Percentiles rank a stretch among this genome's conserved stretches.
Conservation (phyloP, 225 moss, liverwort and hornwort species). For the Pleurozium schreberi region DNA sequence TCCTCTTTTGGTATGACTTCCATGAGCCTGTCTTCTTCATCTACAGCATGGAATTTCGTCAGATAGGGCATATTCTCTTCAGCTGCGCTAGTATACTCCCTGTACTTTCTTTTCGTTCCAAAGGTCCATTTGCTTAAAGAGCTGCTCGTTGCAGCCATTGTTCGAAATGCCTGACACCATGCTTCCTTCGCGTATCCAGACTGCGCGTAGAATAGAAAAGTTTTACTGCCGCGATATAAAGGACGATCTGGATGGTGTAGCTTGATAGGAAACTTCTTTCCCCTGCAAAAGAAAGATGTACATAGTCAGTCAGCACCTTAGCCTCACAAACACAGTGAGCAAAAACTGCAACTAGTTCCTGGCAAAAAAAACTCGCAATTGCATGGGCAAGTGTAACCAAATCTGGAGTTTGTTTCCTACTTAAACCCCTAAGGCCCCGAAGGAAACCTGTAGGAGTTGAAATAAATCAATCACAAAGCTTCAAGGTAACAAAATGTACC, state of each 20-base stretch:
- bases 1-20: slow-evolving; percentile 20
- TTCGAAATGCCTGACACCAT: slow-evolving; percentile 52
- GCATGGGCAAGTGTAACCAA: not conserved
- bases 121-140: slow-evolving; percentile 16
- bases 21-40: not conserved
- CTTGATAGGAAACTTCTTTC: slow-evolving; percentile 45
- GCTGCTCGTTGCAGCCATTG: slow-evolving; percentile 9
- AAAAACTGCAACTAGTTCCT: not conserved
- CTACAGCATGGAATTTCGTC: slow-evolving; percentile 20
- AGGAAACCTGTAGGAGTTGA: not conserved
- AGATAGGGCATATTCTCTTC: slow-evolving; percentile 63
- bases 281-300: slow-evolving; percentile 14
- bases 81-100: slow-evolving; percentile 49
- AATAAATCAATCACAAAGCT: not conserved
- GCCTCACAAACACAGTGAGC: not conserved
- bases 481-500: not conserved
- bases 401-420: not conserved
- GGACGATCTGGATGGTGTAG: slow-evolving; percentile 17
- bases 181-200: slow-evolving; percentile 58
- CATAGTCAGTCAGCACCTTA: not conserved
- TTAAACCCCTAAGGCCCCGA: not conserved
- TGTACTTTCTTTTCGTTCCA: slow-evolving; percentile 43
- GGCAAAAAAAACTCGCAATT: not conserved
- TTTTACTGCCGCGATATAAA: slow-evolving; percentile 11
- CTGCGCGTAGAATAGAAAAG: slow-evolving; percentile 36